Conservation (phyloP, 192 early-diverging fungal species). For the Coemansia sp. region DNA sequence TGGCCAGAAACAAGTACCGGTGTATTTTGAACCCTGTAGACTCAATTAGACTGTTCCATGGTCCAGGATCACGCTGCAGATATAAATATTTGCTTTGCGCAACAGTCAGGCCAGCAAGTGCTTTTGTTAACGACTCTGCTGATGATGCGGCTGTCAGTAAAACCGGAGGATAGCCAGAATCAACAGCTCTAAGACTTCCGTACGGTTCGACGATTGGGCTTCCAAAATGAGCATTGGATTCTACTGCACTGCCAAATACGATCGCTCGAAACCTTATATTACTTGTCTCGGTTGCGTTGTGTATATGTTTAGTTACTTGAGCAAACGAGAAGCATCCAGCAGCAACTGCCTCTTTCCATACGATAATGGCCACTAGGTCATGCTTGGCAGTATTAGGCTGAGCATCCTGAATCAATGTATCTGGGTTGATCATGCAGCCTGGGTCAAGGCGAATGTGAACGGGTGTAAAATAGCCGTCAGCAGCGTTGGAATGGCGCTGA, state of each 20-base stretch:
- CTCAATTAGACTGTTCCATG: conserved; percentile 21
- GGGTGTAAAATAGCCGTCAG: conserved; percentile 2
- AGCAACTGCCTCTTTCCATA: conserved; percentile 26
- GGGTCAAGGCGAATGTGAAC: conserved; percentile 10
- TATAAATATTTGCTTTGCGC: background rate
- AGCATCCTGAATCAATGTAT: background rate
- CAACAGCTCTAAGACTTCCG: conserved; percentile 5
- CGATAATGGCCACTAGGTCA: conserved; percentile 15
- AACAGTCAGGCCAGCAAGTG: background rate
- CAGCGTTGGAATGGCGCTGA: background rate
- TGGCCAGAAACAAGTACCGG: conserved; percentile 27
- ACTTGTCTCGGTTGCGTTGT: background rate
- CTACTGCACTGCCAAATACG: conserved; percentile 28
- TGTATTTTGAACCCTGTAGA: conserved; percentile 18
- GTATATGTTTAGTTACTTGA: conserved; percentile 15
- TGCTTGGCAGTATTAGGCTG: background rate
- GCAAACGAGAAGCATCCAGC: conserved; percentile 38
- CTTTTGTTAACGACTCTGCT: background rate
- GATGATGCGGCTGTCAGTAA: conserved; percentile 13
- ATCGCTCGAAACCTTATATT: conserved; percentile 8
- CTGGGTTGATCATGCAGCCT: conserved; percentile 8
- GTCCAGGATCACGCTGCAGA: conserved; percentile 8
- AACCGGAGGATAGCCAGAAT: background rate
- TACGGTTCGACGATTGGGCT: conserved; percentile 44
- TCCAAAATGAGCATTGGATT: conserved; percentile 8